Evolutionary conservation across 179 eudicot genomes (phyloP), one percentile per base, ranked within the genome.

Genomic region (Silene coronaria): DNA sequence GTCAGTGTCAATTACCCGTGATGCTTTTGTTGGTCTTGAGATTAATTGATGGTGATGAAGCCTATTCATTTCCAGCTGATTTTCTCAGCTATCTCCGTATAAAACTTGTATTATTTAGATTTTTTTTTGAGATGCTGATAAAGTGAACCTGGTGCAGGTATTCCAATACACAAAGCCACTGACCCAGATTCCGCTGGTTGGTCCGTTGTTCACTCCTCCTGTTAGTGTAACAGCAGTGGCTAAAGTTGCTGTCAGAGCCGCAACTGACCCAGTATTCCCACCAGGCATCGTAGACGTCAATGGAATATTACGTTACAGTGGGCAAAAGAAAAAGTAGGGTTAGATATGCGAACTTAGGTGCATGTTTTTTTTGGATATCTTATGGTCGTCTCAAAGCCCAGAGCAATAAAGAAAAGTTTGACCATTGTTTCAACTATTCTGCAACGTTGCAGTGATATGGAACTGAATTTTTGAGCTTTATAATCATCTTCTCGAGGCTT

Each of bases 261-360:
- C 94, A 59, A 86, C 87, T 21, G 97, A 91, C 77, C 91, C 91
- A 70, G 94, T 88, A 23, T 91, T 91, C 76, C 97, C 94, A 7
- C 97, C 97, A 17, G 97, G 97, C 65, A 87, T 91, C 0, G 72
- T 89, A 3, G 97, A 91, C 72, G 92, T 87, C 24, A 70, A 84
- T 79, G 97, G 97, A 55, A 84, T 91, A 59, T 7, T 81, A 38
- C 89, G 90, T 7, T 89, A 89, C 77, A 81, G 97, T 69, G 85
- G 88, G 63, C 90, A 86, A 71, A 86, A 78, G 80, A 81, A 74
- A 55, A 76, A 72, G 77, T 80, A 80, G 74, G 30, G 66, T 12
- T 78, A 53, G 51, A 34, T 77, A 60, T 46, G n/a, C 53, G 23
- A 28, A 22, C 24, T 60, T 2, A 38, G 0, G 19, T 32, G 22